These are phyloP conservation scores for Niebla homalea DNA, from an alignment of 495 filamentous ascomycete species.

Conservation along the genomic window DNA sequence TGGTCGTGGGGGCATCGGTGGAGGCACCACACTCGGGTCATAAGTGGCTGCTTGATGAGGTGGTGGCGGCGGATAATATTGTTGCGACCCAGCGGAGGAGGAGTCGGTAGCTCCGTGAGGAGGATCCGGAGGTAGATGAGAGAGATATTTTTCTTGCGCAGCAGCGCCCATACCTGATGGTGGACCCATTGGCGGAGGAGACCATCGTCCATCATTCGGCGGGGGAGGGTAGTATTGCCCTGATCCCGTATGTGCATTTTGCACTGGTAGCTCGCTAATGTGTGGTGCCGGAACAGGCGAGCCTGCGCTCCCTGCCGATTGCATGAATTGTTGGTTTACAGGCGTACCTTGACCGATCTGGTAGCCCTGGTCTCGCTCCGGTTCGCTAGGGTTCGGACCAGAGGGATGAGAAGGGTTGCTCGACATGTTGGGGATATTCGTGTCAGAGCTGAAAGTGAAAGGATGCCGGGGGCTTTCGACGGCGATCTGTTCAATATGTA, in stretches of 20 bases:
- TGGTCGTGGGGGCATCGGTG: not conserved
- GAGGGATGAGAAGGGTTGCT: no score
- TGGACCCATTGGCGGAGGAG: no score
- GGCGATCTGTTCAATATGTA: no score
- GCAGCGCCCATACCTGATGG: no score
- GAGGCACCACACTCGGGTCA: not conserved
- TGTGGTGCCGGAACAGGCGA: not conserved
- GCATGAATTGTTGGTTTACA: constrained; percentile 5
- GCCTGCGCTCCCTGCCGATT: not conserved
- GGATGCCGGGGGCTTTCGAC: no score
- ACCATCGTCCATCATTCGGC: no score
- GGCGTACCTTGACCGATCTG: constrained; percentile 3
- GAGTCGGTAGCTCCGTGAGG: not conserved
- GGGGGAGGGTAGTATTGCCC: not conserved
- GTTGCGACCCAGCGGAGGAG: not conserved
- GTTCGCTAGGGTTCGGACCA: not conserved
- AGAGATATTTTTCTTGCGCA: no score
- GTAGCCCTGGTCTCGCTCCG: not conserved
- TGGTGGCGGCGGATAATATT: constrained; percentile 7
- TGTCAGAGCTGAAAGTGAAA: no score
- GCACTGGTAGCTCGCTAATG: not conserved
- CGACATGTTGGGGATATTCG: no score
- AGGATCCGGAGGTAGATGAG: not conserved
- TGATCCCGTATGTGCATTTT: not conserved
- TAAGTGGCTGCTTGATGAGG: not conserved